Evolutionary conservation across 2,329 filamentous ascomycete genomes (phyloP), one percentile per base, ranked within the genome.

Genomic region (Lasiodiplodia theobromae): DNA sequence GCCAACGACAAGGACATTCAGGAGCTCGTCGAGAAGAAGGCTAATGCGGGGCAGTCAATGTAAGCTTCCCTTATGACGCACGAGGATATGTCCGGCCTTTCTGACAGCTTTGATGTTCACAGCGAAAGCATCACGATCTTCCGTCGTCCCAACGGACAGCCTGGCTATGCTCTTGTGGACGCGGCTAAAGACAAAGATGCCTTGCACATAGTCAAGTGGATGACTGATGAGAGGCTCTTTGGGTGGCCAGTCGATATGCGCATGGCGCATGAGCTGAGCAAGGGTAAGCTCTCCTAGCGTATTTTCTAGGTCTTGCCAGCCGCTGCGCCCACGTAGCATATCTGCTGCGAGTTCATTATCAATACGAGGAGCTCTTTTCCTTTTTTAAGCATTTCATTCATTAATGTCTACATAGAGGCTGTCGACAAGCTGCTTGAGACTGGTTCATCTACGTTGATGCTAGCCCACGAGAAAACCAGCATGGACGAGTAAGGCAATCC

Each of bases 151-250:
- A 31, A 66, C 21, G 63, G 63, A 14, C 63, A 38, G 14, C 66
- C 49, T 12, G 57, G 49, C 56, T 54, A 68, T 28, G 66, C 66
- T 11, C 18, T 68, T 6, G 66, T 68, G 23, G 66, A 68, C n/a
- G 16, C 53, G 14, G 23, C 21, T 14, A 21, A 14, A 2, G 10
- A 23, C 18, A 31, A 49, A 18, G 56, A 68, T 34, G 66, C 66
- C n/a, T n/a, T 12, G 14, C 66, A 62, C 37, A 63, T 63, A n/a
- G 57, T 62, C 37, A 56, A 31, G 37, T 68, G 66, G 66, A 62
- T 68, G 47, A 34, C 53, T 5, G 31, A 62, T n/a, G 66, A 68
- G n/a, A n/a, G 51, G 7, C 66, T 68, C n/a, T 68, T 63, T 37
- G 66, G 57, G 16, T 68, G 66, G 66, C 66, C 66, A 4, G 38